Evolutionary conservation across 305 asterid species (phyloP).

Genomic region (Caryopteris hybrid): DNA sequence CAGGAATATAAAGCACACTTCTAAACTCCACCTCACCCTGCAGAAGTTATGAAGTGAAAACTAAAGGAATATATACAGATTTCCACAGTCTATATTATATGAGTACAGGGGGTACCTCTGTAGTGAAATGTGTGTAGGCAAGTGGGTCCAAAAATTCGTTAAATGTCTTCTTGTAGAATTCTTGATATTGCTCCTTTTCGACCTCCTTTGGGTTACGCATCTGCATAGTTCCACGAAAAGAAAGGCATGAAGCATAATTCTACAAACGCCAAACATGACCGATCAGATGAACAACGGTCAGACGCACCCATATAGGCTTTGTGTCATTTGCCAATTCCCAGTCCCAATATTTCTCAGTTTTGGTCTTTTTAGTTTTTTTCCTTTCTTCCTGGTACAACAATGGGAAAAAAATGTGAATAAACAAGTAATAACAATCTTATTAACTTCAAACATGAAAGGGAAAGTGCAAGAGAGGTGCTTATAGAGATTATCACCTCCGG

Average conservation of each 20-base stretch:
- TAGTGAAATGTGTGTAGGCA: conserved; percentile 76
- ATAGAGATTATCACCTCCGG: conserved; percentile 84
- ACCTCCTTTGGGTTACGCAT: conserved; percentile 95
- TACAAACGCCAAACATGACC: too few relatives aligned
- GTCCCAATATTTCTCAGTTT: conserved; percentile 94
- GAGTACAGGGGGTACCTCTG: conserved; percentile 69
- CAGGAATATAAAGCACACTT: conserved; percentile 92
- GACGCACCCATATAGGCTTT: conserved; percentile 97
- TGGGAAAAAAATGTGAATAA: conserved; percentile 8
- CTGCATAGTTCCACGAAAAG: conserved; percentile 29
- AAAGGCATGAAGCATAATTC: background rate
- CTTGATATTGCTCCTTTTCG: conserved; percentile 84
- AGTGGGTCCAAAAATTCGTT: conserved; percentile 94
- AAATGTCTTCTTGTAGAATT: conserved; percentile 90
- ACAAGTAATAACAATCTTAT: too few relatives aligned
- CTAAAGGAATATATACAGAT: background rate
- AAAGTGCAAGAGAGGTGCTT: too few relatives aligned
- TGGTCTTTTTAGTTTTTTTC: conserved; percentile 66
- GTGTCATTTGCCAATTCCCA: conserved; percentile 97
- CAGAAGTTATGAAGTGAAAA: conserved; percentile 16
- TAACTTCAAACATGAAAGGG: background rate
- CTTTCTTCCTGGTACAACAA: conserved; percentile 57
- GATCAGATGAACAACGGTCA: background rate
- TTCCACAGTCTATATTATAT: conserved; percentile 5
- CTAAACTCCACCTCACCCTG: conserved; percentile 99